Evolutionary conservation across 257 asterid genomes (phyloP), one percentile per base, ranked within the genome.

Genomic region (Cruciata laevipes): DNA sequence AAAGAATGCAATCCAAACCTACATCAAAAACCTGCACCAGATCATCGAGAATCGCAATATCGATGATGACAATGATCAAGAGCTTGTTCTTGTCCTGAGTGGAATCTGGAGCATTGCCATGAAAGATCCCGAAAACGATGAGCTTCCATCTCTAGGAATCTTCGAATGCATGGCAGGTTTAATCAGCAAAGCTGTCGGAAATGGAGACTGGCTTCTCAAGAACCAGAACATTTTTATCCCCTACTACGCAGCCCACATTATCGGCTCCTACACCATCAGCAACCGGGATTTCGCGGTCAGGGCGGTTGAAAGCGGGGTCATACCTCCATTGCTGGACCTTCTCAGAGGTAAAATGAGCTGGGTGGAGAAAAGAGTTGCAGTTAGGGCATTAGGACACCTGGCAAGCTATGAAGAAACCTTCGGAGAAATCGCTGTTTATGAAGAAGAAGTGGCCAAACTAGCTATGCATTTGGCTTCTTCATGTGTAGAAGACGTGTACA

Each of bases 321-420:
- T 89, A 3, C 74, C 77, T 11, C 86, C 86, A 67, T 47, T 91
- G 33, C 5, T 91, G 83, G 95, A 85, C 74, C 94, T 91, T 65
- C 66, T 89, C 66, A 77, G 84, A 53, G 97, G 98, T 63, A 78
- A 83, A 65, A 84, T 87, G 88, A 86, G 86, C 57, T 89, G 98
- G 98, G 87, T 91, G 17, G 98, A 91, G 80, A 84, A 91, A 74
- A 85, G 98, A 81, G 98, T 89, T 4, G 86, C 96, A 18, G 73
- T 91, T 56, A 79, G 96, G 66, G 95, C 98, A 3, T 78, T 89
- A 5, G 98, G 98, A 6, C 95, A 89, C 67, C 79, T 89, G 23
- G 98, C 96, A 1, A 91, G 95, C 76, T 89, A 89, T 18, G 88
- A 79, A 27, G 68, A 61, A 57, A 83, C 94, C 12, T 91, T 89